A percentile compares a stretch with the other conserved stretches of the same genome.
Evolutionary conservation across 148 eudicot species (phyloP).

Genomic region (Arctostaphylos glauca): DNA sequence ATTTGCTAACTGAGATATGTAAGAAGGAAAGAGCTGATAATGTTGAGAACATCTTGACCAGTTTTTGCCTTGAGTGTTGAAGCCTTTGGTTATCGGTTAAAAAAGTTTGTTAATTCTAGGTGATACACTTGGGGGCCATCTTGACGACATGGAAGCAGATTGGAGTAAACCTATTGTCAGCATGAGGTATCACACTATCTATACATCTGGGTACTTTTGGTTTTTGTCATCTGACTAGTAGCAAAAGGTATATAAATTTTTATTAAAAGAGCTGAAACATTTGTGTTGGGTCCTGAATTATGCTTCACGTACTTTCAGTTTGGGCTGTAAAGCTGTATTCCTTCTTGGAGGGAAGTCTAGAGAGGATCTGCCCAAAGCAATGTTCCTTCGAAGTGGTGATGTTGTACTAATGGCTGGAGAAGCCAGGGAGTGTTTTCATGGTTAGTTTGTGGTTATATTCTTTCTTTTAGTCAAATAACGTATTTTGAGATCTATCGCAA

Average conservation of each 20-base stretch:
- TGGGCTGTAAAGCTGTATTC: slow-evolving; percentile 94
- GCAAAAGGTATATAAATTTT: not conserved
- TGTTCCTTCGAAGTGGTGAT: slow-evolving; percentile 95
- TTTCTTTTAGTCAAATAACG: not conserved
- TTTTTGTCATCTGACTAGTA: not conserved
- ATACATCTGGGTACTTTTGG: not conserved
- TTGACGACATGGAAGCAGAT: slow-evolving; percentile 95
- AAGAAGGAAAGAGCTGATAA: not conserved
- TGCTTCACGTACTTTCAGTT: slow-evolving; percentile 36
- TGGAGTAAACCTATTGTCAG: slow-evolving; percentile 96
- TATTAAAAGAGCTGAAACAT: not conserved
- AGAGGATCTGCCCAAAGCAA: slow-evolving; percentile 66
- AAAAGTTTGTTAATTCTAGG: slow-evolving; percentile 38
- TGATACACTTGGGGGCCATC: slow-evolving; percentile 94
- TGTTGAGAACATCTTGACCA: not conserved
- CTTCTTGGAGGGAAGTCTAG: slow-evolving; percentile 97
- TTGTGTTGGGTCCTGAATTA: slow-evolving; percentile 2
- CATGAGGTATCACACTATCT: slow-evolving; percentile 52
- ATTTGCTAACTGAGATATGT: not conserved
- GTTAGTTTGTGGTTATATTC: slow-evolving; percentile 32
- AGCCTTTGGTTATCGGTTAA: not conserved
- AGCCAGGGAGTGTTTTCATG: slow-evolving; percentile 96
- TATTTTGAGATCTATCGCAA: not conserved
- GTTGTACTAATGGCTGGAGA: slow-evolving; percentile 84
- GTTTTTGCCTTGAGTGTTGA: not conserved